phyloP scores from a whole-genome alignment of 305 asterid genomes.

The Solanum aculeatissimum region DNA sequence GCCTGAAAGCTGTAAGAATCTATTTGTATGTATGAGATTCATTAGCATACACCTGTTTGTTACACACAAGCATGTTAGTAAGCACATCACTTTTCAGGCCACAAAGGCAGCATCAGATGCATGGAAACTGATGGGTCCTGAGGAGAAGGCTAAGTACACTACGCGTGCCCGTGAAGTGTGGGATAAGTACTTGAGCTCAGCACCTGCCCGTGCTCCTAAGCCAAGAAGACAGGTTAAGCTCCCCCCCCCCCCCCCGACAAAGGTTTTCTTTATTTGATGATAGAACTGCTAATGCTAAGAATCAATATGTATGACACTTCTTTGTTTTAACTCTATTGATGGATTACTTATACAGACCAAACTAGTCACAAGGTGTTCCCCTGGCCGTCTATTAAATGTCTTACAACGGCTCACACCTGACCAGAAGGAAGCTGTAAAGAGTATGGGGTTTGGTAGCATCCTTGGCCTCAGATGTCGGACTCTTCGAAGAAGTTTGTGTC shows the following conservation, averaged over 20 bases:
- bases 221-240: constrained; percentile 70
- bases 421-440: constrained; percentile 75
- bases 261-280: not conserved
- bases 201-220: constrained; percentile 78
- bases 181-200: constrained; percentile 75
- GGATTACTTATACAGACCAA: constrained; percentile 52
- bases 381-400: constrained; percentile 79
- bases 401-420: constrained; percentile 73
- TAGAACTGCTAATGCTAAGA: not conserved
- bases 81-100: constrained; percentile 40
- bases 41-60: not conserved
- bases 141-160: constrained; percentile 86
- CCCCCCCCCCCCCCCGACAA: not conserved
- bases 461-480: constrained; percentile 93
- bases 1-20: constrained; percentile 71
- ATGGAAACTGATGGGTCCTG: constrained; percentile 87
- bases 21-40: constrained; percentile 2
- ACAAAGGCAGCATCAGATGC: constrained; percentile 98
- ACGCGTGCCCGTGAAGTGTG: constrained; percentile 93
- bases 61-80: not conserved
- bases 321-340: not conserved
- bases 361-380: constrained; percentile 97
- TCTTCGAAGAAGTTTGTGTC: constrained; percentile 85
- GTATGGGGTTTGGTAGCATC: constrained; percentile 97
- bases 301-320: constrained; percentile 2